Percentiles rank a stretch among this genome's conserved stretches.
These are phyloP conservation scores for Akanthomyces uredinophilus DNA, from an alignment of 2,329 filamentous ascomycete species.

Conservation along the genomic window DNA sequence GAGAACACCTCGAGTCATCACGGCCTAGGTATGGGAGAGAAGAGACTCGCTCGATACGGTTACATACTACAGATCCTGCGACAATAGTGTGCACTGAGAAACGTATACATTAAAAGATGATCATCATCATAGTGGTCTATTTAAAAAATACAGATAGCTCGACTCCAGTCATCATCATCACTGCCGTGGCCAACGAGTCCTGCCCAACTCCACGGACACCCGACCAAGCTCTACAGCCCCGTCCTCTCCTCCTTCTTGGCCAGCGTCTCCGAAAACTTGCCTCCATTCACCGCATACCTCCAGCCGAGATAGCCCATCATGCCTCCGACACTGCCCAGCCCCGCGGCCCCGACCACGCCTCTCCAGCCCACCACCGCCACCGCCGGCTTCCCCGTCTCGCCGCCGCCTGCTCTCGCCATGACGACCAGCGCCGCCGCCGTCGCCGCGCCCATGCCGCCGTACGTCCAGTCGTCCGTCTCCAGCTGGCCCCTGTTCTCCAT, in stretches of 20 bases:
- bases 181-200: no score
- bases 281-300: slow-evolving; percentile 43
- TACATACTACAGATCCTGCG: no score
- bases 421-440: slow-evolving; percentile 29
- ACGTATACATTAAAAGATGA: no score
- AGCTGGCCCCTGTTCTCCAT: slow-evolving; percentile 53
- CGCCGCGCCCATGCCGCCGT: slow-evolving; percentile 36
- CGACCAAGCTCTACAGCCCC: neutral
- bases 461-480: slow-evolving; percentile 51
- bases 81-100: no score
- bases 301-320: slow-evolving; percentile 44
- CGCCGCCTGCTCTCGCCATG: slow-evolving; percentile 21
- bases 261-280: slow-evolving; percentile 31
- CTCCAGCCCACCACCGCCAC: slow-evolving; percentile 31
- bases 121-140: no score
- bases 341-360: slow-evolving; percentile 39
- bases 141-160: neutral
- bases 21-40: no score
- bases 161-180: no score
- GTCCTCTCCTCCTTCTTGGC: slow-evolving; percentile 17
- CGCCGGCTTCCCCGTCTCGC: slow-evolving; percentile 12
- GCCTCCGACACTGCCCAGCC: slow-evolving; percentile 44
- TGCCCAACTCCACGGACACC: neutral
- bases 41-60: no score
- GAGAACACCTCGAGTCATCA: no score